Percentiles rank a stretch among this genome's conserved stretches.
Conservation (phyloP, 2,329 filamentous ascomycete genomes). For the Fusarium pilosicola region DNA sequence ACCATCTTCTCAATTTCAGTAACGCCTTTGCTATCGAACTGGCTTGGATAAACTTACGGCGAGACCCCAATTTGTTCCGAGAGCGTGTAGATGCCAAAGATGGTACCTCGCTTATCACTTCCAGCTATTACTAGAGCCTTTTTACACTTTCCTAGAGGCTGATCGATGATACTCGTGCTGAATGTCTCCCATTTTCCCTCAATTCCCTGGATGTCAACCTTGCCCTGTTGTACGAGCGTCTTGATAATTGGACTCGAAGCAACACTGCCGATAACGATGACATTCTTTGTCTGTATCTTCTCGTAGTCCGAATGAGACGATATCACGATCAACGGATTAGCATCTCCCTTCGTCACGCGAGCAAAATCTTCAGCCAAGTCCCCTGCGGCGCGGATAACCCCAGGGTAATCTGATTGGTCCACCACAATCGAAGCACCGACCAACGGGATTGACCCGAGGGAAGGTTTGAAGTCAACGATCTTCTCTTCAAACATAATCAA, state of each 20-base stretch:
- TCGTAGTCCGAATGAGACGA: background rate
- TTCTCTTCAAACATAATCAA: conserved; percentile 23
- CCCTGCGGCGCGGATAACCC: conserved; percentile 17
- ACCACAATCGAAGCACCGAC: conserved; percentile 19
- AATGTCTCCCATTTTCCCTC: conserved; percentile 29
- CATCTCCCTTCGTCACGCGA: background rate
- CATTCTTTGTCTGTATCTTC: background rate
- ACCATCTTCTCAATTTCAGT: conserved; percentile 10
- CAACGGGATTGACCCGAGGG: background rate
- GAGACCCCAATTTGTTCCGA: conserved; percentile 33
- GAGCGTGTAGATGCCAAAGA: conserved; percentile 24
- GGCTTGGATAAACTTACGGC: conserved; percentile 4
- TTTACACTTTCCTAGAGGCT: background rate
- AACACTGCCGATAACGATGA: conserved; percentile 7
- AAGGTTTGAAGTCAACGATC: conserved; percentile 6
- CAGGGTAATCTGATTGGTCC: conserved; percentile 16
- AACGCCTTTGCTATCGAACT: too few relatives aligned
- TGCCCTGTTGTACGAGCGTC: background rate
- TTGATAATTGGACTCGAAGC: conserved; percentile 2
- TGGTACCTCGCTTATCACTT: conserved; percentile 23
- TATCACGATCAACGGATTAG: background rate
- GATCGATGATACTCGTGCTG: background rate
- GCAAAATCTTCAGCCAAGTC: conserved; percentile 26
- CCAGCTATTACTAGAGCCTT: conserved; percentile 8
- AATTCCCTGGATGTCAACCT: background rate